These are phyloP conservation scores for Macadamia integrifolia DNA, from an alignment of 164 flowering plant species.

Conservation along the genomic window DNA sequence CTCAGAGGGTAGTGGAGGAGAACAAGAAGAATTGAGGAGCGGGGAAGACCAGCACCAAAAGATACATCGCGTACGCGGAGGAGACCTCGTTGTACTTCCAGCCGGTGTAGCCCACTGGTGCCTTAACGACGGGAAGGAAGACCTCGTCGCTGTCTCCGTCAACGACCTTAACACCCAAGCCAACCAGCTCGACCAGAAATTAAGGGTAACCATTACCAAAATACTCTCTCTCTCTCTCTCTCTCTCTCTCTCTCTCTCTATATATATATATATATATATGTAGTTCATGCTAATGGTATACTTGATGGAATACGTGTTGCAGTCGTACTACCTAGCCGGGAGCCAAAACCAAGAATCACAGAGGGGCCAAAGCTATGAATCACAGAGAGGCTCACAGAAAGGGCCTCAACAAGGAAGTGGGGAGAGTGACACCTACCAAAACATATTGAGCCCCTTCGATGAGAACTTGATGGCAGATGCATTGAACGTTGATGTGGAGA, in stretches of 20 bases:
- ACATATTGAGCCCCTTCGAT: slow-evolving; percentile 29
- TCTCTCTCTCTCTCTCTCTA: too few relatives aligned
- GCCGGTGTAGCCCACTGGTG: slow-evolving; percentile 56
- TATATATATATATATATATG: too few relatives aligned
- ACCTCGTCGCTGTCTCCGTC: slow-evolving; percentile 36
- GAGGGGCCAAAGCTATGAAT: too few relatives aligned
- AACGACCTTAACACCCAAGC: slow-evolving; percentile 37
- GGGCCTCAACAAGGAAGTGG: background rate
- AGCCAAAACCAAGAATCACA: background rate
- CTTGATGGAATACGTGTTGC: background rate
- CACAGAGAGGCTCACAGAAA: slow-evolving; percentile 5
- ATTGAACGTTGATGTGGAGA: slow-evolving; percentile 16
- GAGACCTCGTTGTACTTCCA: slow-evolving; percentile 57
- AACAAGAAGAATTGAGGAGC: background rate
- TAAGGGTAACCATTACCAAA: slow-evolving; percentile 21
- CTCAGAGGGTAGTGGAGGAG: slow-evolving; percentile 2
- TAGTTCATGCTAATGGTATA: background rate
- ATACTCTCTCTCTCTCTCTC: too few relatives aligned
- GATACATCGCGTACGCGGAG: slow-evolving; percentile 30
- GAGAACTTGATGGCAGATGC: slow-evolving; percentile 31
- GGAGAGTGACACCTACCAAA: slow-evolving; percentile 16
- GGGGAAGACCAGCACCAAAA: slow-evolving; percentile 55
- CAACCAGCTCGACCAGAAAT: slow-evolving; percentile 58
- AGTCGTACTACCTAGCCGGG: slow-evolving; percentile 42
- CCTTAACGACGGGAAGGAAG: slow-evolving; percentile 46